A percentile compares a stretch with the other conserved stretches of the same genome.
Conservation (phyloP, 2,329 filamentous ascomycete species). For the Ustulina deusta region DNA sequence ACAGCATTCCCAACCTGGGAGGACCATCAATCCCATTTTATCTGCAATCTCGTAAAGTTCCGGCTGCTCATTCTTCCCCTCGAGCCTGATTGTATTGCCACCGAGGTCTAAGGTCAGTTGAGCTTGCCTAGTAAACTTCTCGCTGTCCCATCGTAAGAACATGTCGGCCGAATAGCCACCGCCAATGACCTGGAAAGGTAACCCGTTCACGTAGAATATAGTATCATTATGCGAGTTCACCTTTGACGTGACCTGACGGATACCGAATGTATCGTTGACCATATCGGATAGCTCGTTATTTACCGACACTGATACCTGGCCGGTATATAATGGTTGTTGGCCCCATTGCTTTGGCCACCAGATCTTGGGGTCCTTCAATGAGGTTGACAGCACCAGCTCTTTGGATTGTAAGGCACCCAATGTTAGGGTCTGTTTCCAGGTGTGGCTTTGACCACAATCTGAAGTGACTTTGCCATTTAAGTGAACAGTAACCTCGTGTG, state of each 20-base stretch:
- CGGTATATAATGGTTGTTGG: conserved; percentile 63
- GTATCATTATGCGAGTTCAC: conserved; percentile 67
- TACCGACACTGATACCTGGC: conserved; percentile 48
- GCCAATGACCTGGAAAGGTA: conserved; percentile 70
- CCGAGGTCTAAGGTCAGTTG: conserved; percentile 70
- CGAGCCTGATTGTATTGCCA: conserved; percentile 71
- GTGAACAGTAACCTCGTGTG: conserved; percentile 54
- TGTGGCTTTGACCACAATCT: conserved; percentile 42
- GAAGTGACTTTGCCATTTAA: conserved; percentile 53
- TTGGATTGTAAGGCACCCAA: conserved; percentile 55
- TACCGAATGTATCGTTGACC: conserved; percentile 59
- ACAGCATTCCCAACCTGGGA: conserved; percentile 75
- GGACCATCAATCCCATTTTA: conserved; percentile 69
- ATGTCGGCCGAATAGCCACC: conserved; percentile 72
- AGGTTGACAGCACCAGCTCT: conserved; percentile 55
- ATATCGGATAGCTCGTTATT: conserved; percentile 51
- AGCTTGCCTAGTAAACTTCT: conserved; percentile 62
- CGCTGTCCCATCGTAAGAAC: conserved; percentile 67
- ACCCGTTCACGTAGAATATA: conserved; percentile 66
- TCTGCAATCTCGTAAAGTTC: conserved; percentile 71
- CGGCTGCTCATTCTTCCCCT: conserved; percentile 74
- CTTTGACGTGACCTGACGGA: conserved; percentile 64
- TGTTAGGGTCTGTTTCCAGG: conserved; percentile 51
- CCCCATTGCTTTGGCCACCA: conserved; percentile 75
- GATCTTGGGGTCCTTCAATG: conserved; percentile 59